Evolutionary conservation across 2,329 filamentous ascomycete species (phyloP).

Genomic region (Colletotrichum shisoi): DNA sequence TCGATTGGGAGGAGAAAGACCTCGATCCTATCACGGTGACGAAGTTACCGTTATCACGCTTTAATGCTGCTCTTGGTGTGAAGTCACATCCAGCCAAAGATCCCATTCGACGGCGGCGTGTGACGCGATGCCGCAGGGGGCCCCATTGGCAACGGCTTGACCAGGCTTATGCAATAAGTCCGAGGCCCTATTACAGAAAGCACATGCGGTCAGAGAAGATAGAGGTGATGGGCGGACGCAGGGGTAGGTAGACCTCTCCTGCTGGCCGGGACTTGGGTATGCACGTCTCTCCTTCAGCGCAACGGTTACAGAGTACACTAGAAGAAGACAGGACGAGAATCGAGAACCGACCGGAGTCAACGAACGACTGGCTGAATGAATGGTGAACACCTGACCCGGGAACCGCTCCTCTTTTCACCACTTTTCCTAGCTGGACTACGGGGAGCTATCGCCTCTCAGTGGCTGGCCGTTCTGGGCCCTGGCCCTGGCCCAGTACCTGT

Average conservation of each 20-base stretch:
- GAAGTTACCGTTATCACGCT: slow-evolving; percentile 31
- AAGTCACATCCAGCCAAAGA: slow-evolving; percentile 34
- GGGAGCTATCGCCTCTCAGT: slow-evolving; percentile 26
- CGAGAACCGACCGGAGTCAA: not conserved
- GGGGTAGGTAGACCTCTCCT: slow-evolving; percentile 14
- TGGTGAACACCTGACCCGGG: slow-evolving; percentile 16
- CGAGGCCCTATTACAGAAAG: slow-evolving; percentile 33
- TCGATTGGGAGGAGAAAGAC: not conserved
- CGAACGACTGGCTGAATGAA: not conserved
- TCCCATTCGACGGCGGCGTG: slow-evolving; percentile 34
- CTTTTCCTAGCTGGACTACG: not conserved
- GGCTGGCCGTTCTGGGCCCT: slow-evolving; percentile 16
- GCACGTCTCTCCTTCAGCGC: slow-evolving; percentile 10
- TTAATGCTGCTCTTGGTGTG: slow-evolving; percentile 32
- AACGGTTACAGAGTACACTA: too few relatives aligned
- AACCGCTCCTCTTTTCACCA: slow-evolving; percentile 33
- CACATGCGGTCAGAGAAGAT: slow-evolving; percentile 30
- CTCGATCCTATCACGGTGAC: slow-evolving; percentile 28
- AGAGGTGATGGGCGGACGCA: slow-evolving; percentile 24
- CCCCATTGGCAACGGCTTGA: not conserved
- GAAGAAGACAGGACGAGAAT: slow-evolving; percentile 24
- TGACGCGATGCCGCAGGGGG: slow-evolving; percentile 16
- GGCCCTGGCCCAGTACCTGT: slow-evolving; percentile 4
- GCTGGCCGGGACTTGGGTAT: slow-evolving; percentile 8
- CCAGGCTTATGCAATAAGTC: slow-evolving; percentile 24